Conservation (phyloP, 2,329 filamentous ascomycete genomes). For the Ophiostoma populinum region DNA sequence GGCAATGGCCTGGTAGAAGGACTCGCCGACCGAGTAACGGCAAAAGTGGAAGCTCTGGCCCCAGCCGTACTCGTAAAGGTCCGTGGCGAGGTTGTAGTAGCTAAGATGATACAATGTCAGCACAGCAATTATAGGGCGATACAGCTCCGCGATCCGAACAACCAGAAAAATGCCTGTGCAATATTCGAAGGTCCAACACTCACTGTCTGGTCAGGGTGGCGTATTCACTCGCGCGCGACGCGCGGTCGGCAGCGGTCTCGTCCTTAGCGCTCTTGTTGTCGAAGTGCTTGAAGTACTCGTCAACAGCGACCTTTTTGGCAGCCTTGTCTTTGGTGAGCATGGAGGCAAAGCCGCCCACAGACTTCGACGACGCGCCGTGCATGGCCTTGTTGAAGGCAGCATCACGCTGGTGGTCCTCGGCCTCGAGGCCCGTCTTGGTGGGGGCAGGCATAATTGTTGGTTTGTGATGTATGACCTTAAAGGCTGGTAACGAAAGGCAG, state of each 20-base stretch:
- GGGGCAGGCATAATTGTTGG: conserved; percentile 6
- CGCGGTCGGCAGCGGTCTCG: conserved; percentile 70
- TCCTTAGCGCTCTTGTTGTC: conserved; percentile 55
- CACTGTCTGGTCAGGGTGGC: conserved; percentile 86
- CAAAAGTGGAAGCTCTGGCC: conserved; percentile 95
- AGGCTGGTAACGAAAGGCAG: background rate
- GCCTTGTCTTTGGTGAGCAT: conserved; percentile 66
- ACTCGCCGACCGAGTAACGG: conserved; percentile 73
- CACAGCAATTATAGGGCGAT: too few relatives aligned
- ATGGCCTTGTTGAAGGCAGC: conserved; percentile 79
- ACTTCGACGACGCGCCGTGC: conserved; percentile 56
- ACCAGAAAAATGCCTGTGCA: background rate
- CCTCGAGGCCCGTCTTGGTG: conserved; percentile 39
- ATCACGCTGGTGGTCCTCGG: conserved; percentile 71
- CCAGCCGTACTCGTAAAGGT: conserved; percentile 95
- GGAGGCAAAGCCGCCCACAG: conserved; percentile 57
- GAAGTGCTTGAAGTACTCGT: conserved; percentile 80
- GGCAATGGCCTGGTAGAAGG: conserved; percentile 80
- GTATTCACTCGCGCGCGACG: conserved; percentile 71
- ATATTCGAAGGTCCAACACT: background rate
- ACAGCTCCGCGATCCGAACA: too few relatives aligned
- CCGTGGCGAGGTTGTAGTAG: conserved; percentile 89
- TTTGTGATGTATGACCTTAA: too few relatives aligned
- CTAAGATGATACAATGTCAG: background rate
- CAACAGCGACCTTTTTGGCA: conserved; percentile 42